Evolutionary conservation across 2,329 filamentous ascomycete species (phyloP).

Genomic region (Sclerotinia spermophila): DNA sequence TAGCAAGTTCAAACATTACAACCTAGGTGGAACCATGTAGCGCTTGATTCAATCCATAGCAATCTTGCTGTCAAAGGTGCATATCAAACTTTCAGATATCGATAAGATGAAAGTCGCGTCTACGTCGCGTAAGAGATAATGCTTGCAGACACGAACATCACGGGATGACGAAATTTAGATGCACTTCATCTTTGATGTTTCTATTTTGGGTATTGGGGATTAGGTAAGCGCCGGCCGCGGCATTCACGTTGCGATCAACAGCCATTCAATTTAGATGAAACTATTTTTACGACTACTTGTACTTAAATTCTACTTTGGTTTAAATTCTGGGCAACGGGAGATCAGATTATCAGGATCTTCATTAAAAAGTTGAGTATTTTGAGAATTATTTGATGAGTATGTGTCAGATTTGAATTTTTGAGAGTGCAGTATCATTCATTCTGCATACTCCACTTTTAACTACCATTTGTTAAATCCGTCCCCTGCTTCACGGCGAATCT

Average conservation of each 20-base stretch:
- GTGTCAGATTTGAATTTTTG: background rate
- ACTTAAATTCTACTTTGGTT: background rate
- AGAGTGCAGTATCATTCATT: background rate
- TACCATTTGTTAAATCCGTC: background rate
- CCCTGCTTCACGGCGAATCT: background rate
- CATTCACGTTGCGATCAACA: slow-evolving; percentile 4
- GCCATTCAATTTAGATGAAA: slow-evolving; percentile 5
- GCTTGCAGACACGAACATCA: slow-evolving; percentile 15
- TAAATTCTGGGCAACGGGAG: background rate
- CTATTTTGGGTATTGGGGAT: slow-evolving; percentile 3
- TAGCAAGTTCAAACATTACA: background rate
- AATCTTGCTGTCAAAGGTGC: background rate
- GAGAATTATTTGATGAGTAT: background rate
- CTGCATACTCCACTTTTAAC: background rate
- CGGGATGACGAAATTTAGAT: background rate
- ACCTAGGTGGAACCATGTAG: background rate
- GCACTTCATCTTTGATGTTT: background rate
- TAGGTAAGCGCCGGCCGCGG: background rate
- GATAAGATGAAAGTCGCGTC: slow-evolving; percentile 1
- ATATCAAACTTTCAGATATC: background rate
- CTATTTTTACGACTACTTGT: background rate
- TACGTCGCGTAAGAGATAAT: slow-evolving; percentile 2
- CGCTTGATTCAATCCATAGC: background rate
- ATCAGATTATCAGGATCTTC: background rate
- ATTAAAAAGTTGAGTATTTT: background rate